phyloP scores from a whole-genome alignment of 2,329 filamentous ascomycete genomes.

The Fusarium sp. region DNA sequence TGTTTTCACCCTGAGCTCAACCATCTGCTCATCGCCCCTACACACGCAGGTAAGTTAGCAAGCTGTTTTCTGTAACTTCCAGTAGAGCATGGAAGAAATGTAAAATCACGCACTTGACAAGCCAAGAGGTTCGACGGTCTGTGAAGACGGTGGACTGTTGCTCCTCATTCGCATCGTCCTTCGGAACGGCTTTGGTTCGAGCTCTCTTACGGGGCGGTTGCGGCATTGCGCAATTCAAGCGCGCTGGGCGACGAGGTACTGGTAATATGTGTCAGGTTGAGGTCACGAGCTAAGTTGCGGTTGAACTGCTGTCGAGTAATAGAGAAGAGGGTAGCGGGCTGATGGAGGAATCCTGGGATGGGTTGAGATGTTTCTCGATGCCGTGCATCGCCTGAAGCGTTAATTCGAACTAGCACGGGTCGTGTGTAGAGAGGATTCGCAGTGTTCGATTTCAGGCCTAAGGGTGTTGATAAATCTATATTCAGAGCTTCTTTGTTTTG shows the following conservation, averaged over 20 bases:
- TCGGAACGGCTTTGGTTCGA: slow-evolving; percentile 26
- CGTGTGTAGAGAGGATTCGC: not conserved
- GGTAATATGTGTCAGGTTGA: not conserved
- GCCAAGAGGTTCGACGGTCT: slow-evolving; percentile 52
- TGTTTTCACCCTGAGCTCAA: slow-evolving; percentile 49
- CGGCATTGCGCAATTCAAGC: slow-evolving; percentile 14
- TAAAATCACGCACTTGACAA: slow-evolving; percentile 49
- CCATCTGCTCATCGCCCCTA: slow-evolving; percentile 49
- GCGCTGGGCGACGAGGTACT: no score
- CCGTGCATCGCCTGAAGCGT: not conserved
- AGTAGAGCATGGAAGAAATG: not conserved
- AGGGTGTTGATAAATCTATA: not conserved
- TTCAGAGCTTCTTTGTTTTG: not conserved
- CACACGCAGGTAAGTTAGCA: slow-evolving; percentile 12
- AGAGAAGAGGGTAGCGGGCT: not conserved
- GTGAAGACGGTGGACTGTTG: slow-evolving; percentile 46
- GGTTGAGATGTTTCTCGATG: not conserved
- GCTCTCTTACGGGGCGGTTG: slow-evolving; percentile 36
- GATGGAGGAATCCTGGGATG: not conserved
- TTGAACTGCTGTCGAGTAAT: not conserved
- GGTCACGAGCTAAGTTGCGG: not conserved
- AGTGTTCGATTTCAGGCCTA: not conserved
- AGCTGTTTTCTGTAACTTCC: not conserved
- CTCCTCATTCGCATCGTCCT: slow-evolving; percentile 35
- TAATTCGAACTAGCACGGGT: not conserved